These are phyloP conservation scores for Stachybotrys chartarum DNA, from an alignment of 2,329 filamentous ascomycete species.

Conservation along the genomic window DNA sequence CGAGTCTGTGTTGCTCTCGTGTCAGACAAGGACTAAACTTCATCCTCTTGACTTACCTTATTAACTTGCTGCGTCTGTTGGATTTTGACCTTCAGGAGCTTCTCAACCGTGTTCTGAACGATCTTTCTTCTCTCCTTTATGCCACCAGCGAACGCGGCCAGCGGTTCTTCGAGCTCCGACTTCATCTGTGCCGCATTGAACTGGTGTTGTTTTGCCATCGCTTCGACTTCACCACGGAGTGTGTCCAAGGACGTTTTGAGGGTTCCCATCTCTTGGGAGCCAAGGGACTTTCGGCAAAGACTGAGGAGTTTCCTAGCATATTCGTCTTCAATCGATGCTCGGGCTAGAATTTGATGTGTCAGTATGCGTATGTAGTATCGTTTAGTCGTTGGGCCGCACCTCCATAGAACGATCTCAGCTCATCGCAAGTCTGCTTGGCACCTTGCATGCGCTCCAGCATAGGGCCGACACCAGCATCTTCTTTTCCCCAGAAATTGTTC, in stretches of 20 bases:
- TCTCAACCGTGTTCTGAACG: constrained; percentile 88
- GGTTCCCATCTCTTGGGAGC: constrained; percentile 79
- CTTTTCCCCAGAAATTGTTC: constrained; percentile 99
- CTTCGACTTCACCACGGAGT: constrained; percentile 80
- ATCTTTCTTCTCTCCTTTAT: constrained; percentile 98
- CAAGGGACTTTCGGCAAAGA: constrained; percentile 80
- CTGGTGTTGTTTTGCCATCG: constrained; percentile 90
- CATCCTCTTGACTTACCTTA: constrained; percentile 53
- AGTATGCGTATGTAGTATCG: neutral
- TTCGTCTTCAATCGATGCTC: constrained; percentile 92
- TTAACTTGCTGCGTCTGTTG: constrained; percentile 88
- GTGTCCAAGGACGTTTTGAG: constrained; percentile 80
- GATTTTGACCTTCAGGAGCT: constrained; percentile 84
- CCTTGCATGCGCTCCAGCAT: constrained; percentile 90
- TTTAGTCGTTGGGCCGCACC: constrained; percentile 39
- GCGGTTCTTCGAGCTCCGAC: constrained; percentile 86
- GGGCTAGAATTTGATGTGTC: constrained; percentile 43
- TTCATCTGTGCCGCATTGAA: constrained; percentile 92
- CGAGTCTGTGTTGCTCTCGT: constrained; percentile 52
- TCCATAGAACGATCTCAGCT: constrained; percentile 84
- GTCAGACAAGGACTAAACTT: neutral
- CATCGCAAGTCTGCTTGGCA: constrained; percentile 91
- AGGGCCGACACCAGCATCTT: constrained; percentile 89
- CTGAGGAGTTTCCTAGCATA: constrained; percentile 85
- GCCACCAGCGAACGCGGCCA: constrained; percentile 83